These are phyloP conservation scores for Didymella sp. DNA, from an alignment of 2,329 filamentous ascomycete genomes.

Conservation along the genomic window DNA sequence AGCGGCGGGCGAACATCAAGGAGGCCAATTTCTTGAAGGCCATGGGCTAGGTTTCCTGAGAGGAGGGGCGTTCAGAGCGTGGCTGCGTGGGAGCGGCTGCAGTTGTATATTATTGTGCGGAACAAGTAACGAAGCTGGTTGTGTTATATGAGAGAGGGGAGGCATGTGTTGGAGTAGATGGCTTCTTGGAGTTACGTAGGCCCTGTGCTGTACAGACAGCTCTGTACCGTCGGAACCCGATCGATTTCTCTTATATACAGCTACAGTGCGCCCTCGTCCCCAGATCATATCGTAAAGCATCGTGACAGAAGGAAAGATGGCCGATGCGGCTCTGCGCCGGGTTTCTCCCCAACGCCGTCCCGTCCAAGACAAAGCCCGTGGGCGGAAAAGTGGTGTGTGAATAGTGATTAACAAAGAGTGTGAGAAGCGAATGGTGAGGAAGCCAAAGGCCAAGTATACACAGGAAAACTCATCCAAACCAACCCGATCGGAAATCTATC, in stretches of 20 bases:
- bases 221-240: too few relatives aligned
- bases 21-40: constrained; percentile 85
- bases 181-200: too few relatives aligned
- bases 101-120: too few relatives aligned
- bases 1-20: constrained; percentile 79
- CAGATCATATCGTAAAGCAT: background rate
- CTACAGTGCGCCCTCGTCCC: background rate
- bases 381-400: background rate
- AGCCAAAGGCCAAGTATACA: constrained; percentile 12
- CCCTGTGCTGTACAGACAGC: too few relatives aligned
- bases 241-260: background rate
- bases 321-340: too few relatives aligned
- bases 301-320: background rate
- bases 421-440: background rate
- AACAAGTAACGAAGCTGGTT: too few relatives aligned
- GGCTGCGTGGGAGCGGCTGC: too few relatives aligned
- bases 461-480: background rate
- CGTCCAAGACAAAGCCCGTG: too few relatives aligned
- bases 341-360: too few relatives aligned
- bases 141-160: too few relatives aligned
- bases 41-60: constrained; percentile 59
- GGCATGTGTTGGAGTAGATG: too few relatives aligned
- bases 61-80: background rate
- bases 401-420: constrained; percentile 14
- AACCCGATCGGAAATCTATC: background rate